A percentile compares a stretch with the other conserved stretches of the same genome.
phyloP scores from a whole-genome alignment of 257 asterid genomes.

The Dorcoceras hygrometricum region DNA sequence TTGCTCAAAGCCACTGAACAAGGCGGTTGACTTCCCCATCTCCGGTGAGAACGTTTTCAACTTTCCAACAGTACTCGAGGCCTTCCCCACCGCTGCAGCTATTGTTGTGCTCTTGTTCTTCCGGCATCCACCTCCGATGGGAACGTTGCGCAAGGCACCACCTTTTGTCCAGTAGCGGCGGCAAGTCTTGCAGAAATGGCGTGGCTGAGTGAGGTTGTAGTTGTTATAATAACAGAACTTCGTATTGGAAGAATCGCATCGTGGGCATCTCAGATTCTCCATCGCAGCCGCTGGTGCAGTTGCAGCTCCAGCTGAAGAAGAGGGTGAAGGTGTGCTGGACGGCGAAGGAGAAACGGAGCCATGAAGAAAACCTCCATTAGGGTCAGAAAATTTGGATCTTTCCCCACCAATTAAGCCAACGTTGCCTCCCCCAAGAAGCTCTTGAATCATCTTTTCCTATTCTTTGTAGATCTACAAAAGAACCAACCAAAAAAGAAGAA shows the following conservation, averaged over 20 bases:
- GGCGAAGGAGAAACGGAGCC: conserved; percentile 29
- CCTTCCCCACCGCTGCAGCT: conserved; percentile 31
- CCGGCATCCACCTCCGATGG: conserved; percentile 86
- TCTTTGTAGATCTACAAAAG: conserved; percentile 28
- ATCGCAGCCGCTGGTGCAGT: conserved; percentile 24
- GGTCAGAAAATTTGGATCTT: conserved; percentile 38
- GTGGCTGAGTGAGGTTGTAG: conserved; percentile 90
- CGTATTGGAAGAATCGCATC: conserved; percentile 78
- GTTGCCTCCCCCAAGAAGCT: conserved; percentile 51
- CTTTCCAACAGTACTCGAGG: conserved; percentile 41
- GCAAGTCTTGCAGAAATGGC: conserved; percentile 91
- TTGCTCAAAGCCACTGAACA: conserved; percentile 37
- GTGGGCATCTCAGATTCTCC: conserved; percentile 66
- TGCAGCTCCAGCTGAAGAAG: conserved; percentile 24
- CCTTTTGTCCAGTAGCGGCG: conserved; percentile 96
- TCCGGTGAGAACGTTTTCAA: conserved; percentile 37
- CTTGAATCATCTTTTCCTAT: conserved; percentile 61
- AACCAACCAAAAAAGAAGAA: conserved; percentile 20
- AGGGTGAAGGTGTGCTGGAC: conserved; percentile 30
- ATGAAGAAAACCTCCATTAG: conserved; percentile 30
- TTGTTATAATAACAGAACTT: conserved; percentile 88
- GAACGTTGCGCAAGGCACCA: conserved; percentile 82
- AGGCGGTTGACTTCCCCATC: conserved; percentile 31
- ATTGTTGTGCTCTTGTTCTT: conserved; percentile 51
- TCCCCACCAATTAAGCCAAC: conserved; percentile 41